phyloP scores from a whole-genome alignment of 2,329 filamentous ascomycete genomes.

The Nothopassalora personata region DNA sequence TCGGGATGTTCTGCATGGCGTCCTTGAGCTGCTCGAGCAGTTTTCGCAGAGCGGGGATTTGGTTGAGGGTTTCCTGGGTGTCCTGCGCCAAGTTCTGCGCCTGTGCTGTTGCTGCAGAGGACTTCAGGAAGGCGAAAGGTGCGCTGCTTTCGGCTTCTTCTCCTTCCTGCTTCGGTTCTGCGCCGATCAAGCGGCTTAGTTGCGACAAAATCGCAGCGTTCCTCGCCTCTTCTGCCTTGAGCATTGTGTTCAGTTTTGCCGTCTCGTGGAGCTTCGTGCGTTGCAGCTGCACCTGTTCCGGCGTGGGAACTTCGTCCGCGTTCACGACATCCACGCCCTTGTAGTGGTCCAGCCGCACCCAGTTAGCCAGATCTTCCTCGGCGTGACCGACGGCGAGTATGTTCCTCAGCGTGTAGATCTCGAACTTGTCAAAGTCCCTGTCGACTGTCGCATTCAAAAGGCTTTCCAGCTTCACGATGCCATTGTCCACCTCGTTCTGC shows the following conservation, averaged over 20 bases:
- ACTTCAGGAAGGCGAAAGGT: conserved; percentile 54
- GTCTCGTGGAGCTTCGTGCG: conserved; percentile 72
- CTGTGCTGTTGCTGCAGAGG: conserved; percentile 39
- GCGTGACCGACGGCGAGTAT: conserved; percentile 45
- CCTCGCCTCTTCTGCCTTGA: conserved; percentile 63
- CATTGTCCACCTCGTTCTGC: conserved; percentile 68
- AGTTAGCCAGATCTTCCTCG: conserved; percentile 59
- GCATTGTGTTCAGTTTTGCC: conserved; percentile 64
- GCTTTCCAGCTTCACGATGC: conserved; percentile 50
- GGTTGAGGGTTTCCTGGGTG: conserved; percentile 71
- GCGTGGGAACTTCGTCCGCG: conserved; percentile 47
- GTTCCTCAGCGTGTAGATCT: conserved; percentile 85
- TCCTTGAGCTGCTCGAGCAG: conserved; percentile 58
- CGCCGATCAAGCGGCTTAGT: conserved; percentile 55
- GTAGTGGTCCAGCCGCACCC: conserved; percentile 81
- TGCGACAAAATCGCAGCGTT: conserved; percentile 67
- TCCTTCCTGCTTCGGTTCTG: conserved; percentile 10
- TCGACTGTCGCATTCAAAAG: conserved; percentile 47
- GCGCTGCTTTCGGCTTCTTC: conserved; percentile 12
- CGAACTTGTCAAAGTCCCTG: conserved; percentile 48
- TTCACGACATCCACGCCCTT: conserved; percentile 46
- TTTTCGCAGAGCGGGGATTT: conserved; percentile 71
- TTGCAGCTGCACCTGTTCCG: conserved; percentile 65
- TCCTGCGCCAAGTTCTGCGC: conserved; percentile 61
- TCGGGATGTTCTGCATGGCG: conserved; percentile 24